Base-by-base conservation (phyloP, 148 eudicot genomes). In the Mesembryanthemum crystallinum region DNA sequence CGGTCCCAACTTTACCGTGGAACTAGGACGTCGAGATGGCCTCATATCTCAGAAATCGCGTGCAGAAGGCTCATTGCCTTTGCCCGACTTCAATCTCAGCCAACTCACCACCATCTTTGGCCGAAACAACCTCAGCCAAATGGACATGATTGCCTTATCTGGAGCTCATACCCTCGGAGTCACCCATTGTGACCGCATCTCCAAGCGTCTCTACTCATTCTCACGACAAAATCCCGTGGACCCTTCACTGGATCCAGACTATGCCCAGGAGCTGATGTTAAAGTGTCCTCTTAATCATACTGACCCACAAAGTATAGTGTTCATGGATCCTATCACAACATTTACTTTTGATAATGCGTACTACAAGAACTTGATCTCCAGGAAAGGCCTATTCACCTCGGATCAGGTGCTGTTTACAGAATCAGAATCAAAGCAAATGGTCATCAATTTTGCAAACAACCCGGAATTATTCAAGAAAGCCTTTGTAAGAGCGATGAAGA, bases 301-400 rank as follows among this genome's bases (percentile, higher is more conserved):
- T 45, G 17, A 52, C n/a, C 57, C 57, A 18, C 15, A 52, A 4
- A 17, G 15, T 17, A 0, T 52, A 17, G 57, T 18, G n/a, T 17
- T 52, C 47, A 64, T 89, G 84, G 95, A 90, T 74, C 89, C 89
- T 9, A 67, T 60, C 5, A 88, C 89, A 27, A 85, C 89, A 33
- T 20, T 15, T n/a, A 68, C 65, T 7, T 88, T 87, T n/a, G 90
- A 90, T 73, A 90, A 87, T 61, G 68, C 23, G n/a, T 90, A 91
- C 58, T 89, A 72, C 75, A 71, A 82, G 81, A 81, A 80, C 70
- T 80, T 91, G 69, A 73, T 86, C 14, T 67, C 72, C 8, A 84
- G 93, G 51, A 91, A 83, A 76, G 91, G 93, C 0, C 21, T 88
- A 74, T 84, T 88, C 29, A 85, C 85, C 68, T 90, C 92, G 7